Conservation (phyloP, 192 early-diverging fungal species). For the Lobosporangium transversale region DNA sequence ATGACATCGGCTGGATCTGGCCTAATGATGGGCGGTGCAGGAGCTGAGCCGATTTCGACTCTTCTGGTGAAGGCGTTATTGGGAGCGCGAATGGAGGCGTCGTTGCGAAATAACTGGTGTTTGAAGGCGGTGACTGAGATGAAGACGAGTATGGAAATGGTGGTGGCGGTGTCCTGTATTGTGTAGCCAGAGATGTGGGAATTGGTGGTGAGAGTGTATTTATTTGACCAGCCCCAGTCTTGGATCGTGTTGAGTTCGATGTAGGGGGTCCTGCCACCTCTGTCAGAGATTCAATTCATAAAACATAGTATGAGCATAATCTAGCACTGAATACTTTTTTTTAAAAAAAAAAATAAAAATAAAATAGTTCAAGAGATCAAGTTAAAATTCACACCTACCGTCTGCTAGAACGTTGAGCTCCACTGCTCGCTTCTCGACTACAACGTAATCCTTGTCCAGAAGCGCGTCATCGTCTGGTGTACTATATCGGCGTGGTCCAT, state of each 20-base stretch:
- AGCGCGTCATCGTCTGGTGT: conserved; percentile 63
- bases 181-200: conserved; percentile 35
- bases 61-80: conserved; percentile 16
- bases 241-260: conserved; percentile 7
- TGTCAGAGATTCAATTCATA: conserved; percentile 7
- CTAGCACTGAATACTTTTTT: too few relatives aligned
- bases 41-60: conserved; percentile 13
- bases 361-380: neutral
- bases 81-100: conserved; percentile 57
- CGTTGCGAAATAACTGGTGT: conserved; percentile 40
- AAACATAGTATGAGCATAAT: too few relatives aligned
- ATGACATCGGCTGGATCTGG: conserved; percentile 23
- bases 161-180: conserved; percentile 41
- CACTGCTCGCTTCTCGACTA: conserved; percentile 75
- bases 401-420: conserved; percentile 83
- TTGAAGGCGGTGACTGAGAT: conserved; percentile 24
- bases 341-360: neutral
- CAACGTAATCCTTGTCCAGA: conserved; percentile 76
- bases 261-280: conserved; percentile 48
- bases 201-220: conserved; percentile 46
- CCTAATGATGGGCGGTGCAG: conserved; percentile 22
- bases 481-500: conserved; percentile 36
- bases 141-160: conserved; percentile 20
- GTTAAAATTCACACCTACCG: conserved; percentile 48
- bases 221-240: conserved; percentile 8